Conservation (phyloP, 257 asterid genomes). For the Parsonsia alboflavescens region DNA sequence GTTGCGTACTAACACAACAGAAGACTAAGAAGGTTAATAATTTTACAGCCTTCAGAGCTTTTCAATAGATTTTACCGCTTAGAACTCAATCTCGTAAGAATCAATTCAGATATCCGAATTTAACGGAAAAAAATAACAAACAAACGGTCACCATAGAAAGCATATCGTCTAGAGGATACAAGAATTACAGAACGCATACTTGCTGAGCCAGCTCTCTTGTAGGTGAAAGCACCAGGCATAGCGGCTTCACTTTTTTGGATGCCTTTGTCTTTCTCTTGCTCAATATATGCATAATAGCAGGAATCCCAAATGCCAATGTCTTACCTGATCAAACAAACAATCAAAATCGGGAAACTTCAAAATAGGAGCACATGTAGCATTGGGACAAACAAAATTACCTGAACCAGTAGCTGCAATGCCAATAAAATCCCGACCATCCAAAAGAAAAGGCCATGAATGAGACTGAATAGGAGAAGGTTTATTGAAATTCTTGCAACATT, state of each 20-base stretch:
- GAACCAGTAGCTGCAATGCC: slow-evolving; percentile 98
- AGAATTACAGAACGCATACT: slow-evolving; percentile 37
- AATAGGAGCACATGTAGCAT: neutral
- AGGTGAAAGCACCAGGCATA: slow-evolving; percentile 85
- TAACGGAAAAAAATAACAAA: neutral
- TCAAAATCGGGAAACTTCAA: neutral
- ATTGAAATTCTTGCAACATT: slow-evolving; percentile 77
- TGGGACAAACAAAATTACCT: slow-evolving; percentile 36
- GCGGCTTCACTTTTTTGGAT: slow-evolving; percentile 54
- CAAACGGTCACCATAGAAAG: neutral
- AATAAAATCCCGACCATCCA: slow-evolving; percentile 85
- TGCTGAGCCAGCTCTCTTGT: slow-evolving; percentile 98
- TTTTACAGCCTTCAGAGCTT: neutral
- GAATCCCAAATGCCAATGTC: slow-evolving; percentile 93
- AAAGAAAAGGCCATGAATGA: slow-evolving; percentile 91
- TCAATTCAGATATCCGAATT: neutral
- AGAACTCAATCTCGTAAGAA: neutral
- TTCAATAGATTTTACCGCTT: neutral
- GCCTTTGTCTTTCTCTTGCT: slow-evolving; percentile 42
- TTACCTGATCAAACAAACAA: slow-evolving; percentile 51
- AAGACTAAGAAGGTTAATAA: neutral
- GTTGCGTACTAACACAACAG: neutral
- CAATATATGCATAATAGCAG: slow-evolving; percentile 77
- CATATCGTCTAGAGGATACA: neutral
- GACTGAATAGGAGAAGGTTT: slow-evolving; percentile 96